Evolutionary conservation across 129 eudicot species (phyloP).

Genomic region (Helianthus annuus): DNA sequence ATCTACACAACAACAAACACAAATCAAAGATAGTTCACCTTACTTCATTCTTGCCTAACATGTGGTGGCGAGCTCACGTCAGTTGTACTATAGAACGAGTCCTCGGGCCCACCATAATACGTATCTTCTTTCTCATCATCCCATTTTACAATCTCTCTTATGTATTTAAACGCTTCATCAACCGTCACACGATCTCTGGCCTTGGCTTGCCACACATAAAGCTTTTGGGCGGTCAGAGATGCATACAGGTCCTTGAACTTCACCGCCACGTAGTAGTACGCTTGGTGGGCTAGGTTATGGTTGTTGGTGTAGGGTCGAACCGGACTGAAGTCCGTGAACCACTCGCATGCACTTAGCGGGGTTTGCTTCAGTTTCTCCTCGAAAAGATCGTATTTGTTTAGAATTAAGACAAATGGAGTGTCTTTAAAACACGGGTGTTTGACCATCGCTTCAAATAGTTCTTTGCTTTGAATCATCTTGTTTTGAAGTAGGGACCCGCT

Average conservation of each 20-base stretch:
- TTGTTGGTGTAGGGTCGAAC: slow-evolving; percentile 73
- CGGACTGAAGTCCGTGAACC: slow-evolving; percentile 89
- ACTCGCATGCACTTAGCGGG: slow-evolving; percentile 69
- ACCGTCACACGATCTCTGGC: slow-evolving; percentile 88
- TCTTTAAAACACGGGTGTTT: slow-evolving; percentile 91
- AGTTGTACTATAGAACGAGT: slow-evolving; percentile 94
- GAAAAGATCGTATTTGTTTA: slow-evolving; percentile 94
- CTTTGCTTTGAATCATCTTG: slow-evolving; percentile 93
- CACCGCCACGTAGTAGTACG: slow-evolving; percentile 90
- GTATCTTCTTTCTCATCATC: slow-evolving; percentile 87
- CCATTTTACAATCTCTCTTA: slow-evolving; percentile 91
- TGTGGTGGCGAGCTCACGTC: slow-evolving; percentile 86
- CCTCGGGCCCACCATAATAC: slow-evolving; percentile 53
- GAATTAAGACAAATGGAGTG: slow-evolving; percentile 75
- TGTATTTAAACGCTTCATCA: slow-evolving; percentile 88
- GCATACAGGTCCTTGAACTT: slow-evolving; percentile 88
- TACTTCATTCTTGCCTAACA: slow-evolving; percentile 45
- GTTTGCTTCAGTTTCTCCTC: slow-evolving; percentile 72
- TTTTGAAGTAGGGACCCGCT: slow-evolving; percentile 61
- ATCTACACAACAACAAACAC: slow-evolving; percentile 31
- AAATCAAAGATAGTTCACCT: slow-evolving; percentile 16
- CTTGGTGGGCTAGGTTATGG: slow-evolving; percentile 88
- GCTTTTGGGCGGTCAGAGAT: slow-evolving; percentile 71
- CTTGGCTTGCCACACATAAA: slow-evolving; percentile 88
- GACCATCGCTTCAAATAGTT: slow-evolving; percentile 79